A percentile compares a stretch with the other conserved stretches of the same genome.
phyloP scores from a whole-genome alignment of 306 rosid species.

The Trifolium subterraneum region DNA sequence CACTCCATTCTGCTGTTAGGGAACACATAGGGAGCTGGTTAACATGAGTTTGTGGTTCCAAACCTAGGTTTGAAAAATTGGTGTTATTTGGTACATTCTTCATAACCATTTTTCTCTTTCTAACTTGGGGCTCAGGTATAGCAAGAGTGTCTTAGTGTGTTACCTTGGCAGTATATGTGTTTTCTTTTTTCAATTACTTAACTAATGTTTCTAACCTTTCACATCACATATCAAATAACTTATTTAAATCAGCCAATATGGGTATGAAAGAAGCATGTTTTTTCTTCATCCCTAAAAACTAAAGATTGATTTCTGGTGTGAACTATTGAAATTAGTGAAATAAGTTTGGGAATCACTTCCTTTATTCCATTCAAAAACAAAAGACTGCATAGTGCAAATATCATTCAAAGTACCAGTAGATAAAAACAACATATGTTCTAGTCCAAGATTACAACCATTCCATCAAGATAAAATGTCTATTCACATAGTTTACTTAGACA shows the following conservation, averaged over 20 bases:
- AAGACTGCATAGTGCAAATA: background rate
- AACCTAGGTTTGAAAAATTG: background rate
- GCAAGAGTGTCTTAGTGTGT: background rate
- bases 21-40: background rate
- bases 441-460: background rate
- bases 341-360: background rate
- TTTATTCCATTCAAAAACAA: background rate
- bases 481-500: background rate
- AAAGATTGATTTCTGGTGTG: background rate
- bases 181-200: background rate
- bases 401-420: background rate
- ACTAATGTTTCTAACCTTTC: background rate
- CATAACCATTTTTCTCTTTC: too few relatives aligned
- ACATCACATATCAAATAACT: background rate
- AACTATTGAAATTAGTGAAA: background rate
- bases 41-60: conserved; percentile 1
- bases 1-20: background rate
- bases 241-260: too few relatives aligned
- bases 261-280: too few relatives aligned
- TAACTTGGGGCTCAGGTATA: background rate
- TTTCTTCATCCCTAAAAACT: too few relatives aligned
- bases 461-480: background rate
- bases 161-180: background rate
- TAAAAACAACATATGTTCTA: background rate
- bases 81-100: background rate